Base-by-base conservation (phyloP, 495 filamentous ascomycete genomes). In the Podospora australis region DNA sequence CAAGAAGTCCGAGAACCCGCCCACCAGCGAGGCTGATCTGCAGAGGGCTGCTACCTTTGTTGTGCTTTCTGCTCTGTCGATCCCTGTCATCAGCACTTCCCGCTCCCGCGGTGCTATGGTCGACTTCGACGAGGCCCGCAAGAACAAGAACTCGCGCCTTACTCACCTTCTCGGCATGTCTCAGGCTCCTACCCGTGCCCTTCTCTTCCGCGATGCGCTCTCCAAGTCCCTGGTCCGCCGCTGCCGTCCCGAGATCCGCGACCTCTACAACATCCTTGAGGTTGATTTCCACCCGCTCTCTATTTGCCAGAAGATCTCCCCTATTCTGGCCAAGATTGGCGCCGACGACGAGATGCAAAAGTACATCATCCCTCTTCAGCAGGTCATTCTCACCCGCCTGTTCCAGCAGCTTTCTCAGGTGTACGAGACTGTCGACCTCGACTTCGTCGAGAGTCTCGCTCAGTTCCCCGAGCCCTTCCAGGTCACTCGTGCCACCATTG, bases 321-420 rank as follows among this genome's bases (percentile, higher is more conserved):
- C 92, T 34, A 96, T 98, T 58, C 76, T 98, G 16, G 78, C 83
- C 62, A 78, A 97, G 75, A 96, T 98, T 63, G 92, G 92, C 53
- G 82, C 84, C 49, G 92, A 98, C 58, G 78, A 87, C 30, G 91
- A 97, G 62, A 92, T 98, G 90, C 82, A 91, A 71, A 92, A 90
- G 69, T 98, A 98, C 64, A 84, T 98, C 52, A 64, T 83, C 40
- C 92, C 92, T 47, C 78, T 98, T 44, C 94, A 97, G 69, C 92
- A 98, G 74, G 92, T 98, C 63, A 98, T 98, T 54, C 80, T 98
- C 44, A 98, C 92, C 35, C 84, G 92, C 50, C 81, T 98, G 42
- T 98, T 98, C 79, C 92, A 98, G 77, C 92, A 98, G 70, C 78
- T 98, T 41, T 97, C 94, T 39, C 92, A 98, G 70, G 92, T 98